Evolutionary conservation across 495 filamentous ascomycete genomes (phyloP).

Genomic region (Penicillium waksmanii): DNA sequence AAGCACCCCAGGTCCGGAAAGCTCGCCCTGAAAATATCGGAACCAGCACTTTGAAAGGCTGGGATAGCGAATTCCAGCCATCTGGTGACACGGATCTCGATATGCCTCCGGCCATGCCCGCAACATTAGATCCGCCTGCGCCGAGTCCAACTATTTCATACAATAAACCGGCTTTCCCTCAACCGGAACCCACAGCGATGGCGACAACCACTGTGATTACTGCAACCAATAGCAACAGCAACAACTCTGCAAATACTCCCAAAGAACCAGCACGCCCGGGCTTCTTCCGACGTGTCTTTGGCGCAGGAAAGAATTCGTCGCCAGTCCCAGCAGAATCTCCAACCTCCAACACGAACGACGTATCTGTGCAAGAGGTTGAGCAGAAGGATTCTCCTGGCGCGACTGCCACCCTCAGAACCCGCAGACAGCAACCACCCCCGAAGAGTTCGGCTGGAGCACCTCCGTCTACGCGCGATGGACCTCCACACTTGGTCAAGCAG

Average conservation of each 20-base stretch:
- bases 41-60: constrained; percentile 37
- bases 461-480: constrained; percentile 41
- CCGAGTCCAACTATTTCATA: constrained; percentile 58
- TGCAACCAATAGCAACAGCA: constrained; percentile 9
- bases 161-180: constrained; percentile 48
- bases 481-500: constrained; percentile 72
- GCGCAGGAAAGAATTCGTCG: constrained; percentile 49
- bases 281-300: constrained; percentile 93
- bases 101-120: constrained; percentile 32
- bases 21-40: constrained; percentile 44
- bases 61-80: constrained; percentile 34
- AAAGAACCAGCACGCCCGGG: constrained; percentile 70
- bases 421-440: constrained; percentile 29
- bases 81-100: constrained; percentile 37
- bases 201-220: constrained; percentile 22
- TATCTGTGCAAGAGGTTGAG: constrained; percentile 35
- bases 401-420: constrained; percentile 25
- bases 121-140: constrained; percentile 47
- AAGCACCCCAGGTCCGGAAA: constrained; percentile 43
- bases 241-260: background rate
- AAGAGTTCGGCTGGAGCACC: constrained; percentile 30
- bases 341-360: constrained; percentile 21
- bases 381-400: constrained; percentile 25
- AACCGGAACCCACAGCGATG: constrained; percentile 32
- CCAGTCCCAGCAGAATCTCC: constrained; percentile 26